phyloP scores from a whole-genome alignment of 768 basidiomycete species.

The Suillus hirtellus region DNA sequence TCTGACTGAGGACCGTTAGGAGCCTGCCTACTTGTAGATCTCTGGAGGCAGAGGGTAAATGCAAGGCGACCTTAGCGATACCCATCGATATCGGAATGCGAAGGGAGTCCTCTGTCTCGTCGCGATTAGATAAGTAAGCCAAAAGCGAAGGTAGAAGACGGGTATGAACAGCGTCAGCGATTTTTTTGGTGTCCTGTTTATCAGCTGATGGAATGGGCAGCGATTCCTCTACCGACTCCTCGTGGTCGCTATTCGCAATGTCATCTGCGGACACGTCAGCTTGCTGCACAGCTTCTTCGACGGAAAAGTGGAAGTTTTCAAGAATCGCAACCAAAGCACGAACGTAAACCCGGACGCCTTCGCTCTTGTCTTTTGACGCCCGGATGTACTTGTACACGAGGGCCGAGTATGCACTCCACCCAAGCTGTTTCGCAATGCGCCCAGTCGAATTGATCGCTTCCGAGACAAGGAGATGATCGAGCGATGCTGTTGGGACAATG shows the following conservation, averaged over 20 bases:
- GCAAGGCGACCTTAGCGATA: conserved; percentile 78
- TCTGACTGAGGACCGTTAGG: conserved; percentile 84
- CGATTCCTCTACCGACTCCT: conserved; percentile 23
- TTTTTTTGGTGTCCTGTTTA: conserved; percentile 31
- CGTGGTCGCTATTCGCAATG: conserved; percentile 31
- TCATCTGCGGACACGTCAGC: conserved; percentile 26
- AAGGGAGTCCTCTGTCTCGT: conserved; percentile 80
- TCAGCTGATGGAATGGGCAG: conserved; percentile 14
- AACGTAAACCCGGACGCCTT: conserved; percentile 78
- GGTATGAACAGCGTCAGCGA: conserved; percentile 74
- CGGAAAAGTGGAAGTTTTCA: conserved; percentile 89
- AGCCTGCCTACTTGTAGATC: conserved; percentile 73
- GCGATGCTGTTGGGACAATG: conserved; percentile 56
- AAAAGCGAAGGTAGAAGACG: conserved; percentile 81
- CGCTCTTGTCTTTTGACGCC: conserved; percentile 63
- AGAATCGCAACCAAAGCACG: conserved; percentile 81
- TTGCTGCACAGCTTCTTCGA: conserved; percentile 56
- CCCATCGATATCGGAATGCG: conserved; percentile 90
- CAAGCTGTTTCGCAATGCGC: conserved; percentile 69
- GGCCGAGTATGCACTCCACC: conserved; percentile 82
- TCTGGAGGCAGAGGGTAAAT: conserved; percentile 65
- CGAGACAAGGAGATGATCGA: conserved; percentile 86
- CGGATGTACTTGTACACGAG: conserved; percentile 82
- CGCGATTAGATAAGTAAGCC: conserved; percentile 77
- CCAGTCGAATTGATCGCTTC: conserved; percentile 85